These are phyloP conservation scores for Silene coronaria DNA, from an alignment of 179 eudicot genomes.

Conservation along the genomic window DNA sequence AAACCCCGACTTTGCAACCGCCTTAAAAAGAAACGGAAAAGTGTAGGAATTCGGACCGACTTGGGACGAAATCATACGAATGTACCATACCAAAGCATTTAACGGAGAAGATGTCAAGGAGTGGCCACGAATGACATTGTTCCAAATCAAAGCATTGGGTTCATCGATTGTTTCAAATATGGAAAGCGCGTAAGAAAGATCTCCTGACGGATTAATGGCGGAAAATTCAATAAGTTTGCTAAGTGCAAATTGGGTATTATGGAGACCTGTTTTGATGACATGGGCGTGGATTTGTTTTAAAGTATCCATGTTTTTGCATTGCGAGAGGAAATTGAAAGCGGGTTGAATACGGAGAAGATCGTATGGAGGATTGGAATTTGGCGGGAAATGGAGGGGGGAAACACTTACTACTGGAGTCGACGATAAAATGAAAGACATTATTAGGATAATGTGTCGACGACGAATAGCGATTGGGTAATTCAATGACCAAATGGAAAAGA, in stretches of 20 bases:
- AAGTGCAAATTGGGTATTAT: slow-evolving; percentile 49
- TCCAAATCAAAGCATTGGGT: slow-evolving; percentile 47
- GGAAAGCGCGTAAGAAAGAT: slow-evolving; percentile 42
- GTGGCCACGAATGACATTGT: slow-evolving; percentile 49
- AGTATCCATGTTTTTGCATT: slow-evolving; percentile 43
- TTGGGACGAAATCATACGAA: slow-evolving; percentile 38
- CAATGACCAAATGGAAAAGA: too few species aligned
- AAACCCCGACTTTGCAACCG: slow-evolving; percentile 30
- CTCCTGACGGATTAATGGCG: slow-evolving; percentile 44
- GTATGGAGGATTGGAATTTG: slow-evolving; percentile 39
- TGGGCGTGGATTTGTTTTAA: slow-evolving; percentile 60
- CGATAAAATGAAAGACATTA: too few species aligned
- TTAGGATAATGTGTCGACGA: too few species aligned
- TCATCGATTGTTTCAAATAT: slow-evolving; percentile 38
- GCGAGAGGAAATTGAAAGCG: slow-evolving; percentile 33
- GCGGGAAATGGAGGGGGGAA: slow-evolving; percentile 32
- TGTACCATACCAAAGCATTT: slow-evolving; percentile 32
- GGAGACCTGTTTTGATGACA: slow-evolving; percentile 62
- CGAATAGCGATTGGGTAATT: too few species aligned
- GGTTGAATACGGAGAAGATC: slow-evolving; percentile 36
- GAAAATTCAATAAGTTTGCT: slow-evolving; percentile 53
- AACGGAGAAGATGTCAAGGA: slow-evolving; percentile 27
- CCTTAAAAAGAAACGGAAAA: slow-evolving; percentile 51
- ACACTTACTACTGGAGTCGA: slow-evolving; percentile 16
- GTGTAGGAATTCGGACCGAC: slow-evolving; percentile 50